These are phyloP conservation scores for Ramaria rubella DNA, from an alignment of 768 basidiomycete genomes.

Conservation along the genomic window DNA sequence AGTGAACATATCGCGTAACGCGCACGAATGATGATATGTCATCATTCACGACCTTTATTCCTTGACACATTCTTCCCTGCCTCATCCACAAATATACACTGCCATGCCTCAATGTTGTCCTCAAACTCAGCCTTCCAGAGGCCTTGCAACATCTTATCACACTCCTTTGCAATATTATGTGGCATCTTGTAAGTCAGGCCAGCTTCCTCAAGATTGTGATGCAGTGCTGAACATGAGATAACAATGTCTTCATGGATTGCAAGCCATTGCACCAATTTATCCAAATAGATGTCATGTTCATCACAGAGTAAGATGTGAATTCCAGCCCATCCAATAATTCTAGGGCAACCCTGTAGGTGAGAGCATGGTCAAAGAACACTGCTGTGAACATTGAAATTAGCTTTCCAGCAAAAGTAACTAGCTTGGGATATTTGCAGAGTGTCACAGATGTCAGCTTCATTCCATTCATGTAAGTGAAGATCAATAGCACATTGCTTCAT, in stretches of 20 bases:
- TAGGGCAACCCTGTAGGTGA: not conserved
- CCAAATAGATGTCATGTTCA: constrained; percentile 14
- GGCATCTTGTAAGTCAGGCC: constrained; percentile 22
- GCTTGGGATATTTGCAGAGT: not conserved
- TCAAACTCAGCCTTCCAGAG: constrained; percentile 16
- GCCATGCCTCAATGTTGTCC: constrained; percentile 1
- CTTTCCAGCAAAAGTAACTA: not conserved
- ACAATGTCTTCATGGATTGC: constrained; percentile 12
- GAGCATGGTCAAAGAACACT: not conserved
- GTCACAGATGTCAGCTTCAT: not conserved
- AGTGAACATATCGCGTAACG: no score
- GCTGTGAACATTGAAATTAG: not conserved
- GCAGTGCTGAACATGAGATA: constrained; percentile 17
- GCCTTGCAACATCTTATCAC: constrained; percentile 15
- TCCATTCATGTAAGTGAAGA: not conserved
- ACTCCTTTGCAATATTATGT: constrained; percentile 17
- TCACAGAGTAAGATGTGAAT: not conserved
- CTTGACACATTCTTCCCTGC: not conserved
- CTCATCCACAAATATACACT: not conserved
- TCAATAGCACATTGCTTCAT: not conserved
- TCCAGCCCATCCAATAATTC: not conserved
- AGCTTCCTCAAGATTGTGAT: constrained; percentile 15
- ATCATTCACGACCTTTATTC: no score
- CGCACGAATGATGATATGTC: no score
- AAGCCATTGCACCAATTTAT: constrained; percentile 22